phyloP scores from a whole-genome alignment of 108 stramenopile species.

The Fragilaria crotonensis region DNA sequence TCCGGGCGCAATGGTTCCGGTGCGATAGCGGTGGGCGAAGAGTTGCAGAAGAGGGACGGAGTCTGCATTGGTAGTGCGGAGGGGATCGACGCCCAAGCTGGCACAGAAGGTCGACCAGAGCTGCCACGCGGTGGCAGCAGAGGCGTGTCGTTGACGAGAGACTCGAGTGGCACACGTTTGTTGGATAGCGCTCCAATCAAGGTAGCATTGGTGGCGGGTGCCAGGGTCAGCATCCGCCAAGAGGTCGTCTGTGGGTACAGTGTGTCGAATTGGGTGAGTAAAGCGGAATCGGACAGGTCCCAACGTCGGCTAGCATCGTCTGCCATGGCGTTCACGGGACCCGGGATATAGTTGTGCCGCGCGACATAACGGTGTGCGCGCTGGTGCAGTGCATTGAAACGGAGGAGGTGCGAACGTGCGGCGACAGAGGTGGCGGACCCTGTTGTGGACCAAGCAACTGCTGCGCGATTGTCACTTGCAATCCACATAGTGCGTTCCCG shows the following conservation, averaged over 20 bases:
- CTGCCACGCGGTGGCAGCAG: constrained; percentile 4
- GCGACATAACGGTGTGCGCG: constrained; percentile 20
- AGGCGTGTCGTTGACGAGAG: background rate
- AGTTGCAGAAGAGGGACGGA: too few species aligned
- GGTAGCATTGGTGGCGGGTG: constrained; percentile 1
- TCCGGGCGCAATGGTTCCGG: constrained; percentile 11
- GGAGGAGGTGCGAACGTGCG: constrained; percentile 32
- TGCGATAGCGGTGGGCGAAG: constrained; percentile 26
- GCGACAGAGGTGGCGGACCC: constrained; percentile 21
- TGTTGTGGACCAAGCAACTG: constrained; percentile 23
- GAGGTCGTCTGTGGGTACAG: constrained; percentile 15
- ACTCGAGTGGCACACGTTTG: constrained; percentile 5
- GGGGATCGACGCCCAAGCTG: too few species aligned
- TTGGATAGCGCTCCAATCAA: constrained; percentile 10
- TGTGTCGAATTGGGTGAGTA: constrained; percentile 14
- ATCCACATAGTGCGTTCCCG: constrained; percentile 26
- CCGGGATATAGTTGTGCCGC: constrained; percentile 15
- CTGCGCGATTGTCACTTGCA: constrained; percentile 32
- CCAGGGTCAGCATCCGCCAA: constrained; percentile 11
- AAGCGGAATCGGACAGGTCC: constrained; percentile 11
- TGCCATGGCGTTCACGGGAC: too few species aligned
- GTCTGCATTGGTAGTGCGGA: constrained; percentile 19
- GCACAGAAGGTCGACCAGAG: constrained; percentile 10
- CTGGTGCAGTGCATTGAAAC: constrained; percentile 24
- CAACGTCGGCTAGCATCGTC: constrained; percentile 14